These are phyloP conservation scores for Penstemon eatonii DNA, from an alignment of 257 asterid genomes.

Conservation along the genomic window DNA sequence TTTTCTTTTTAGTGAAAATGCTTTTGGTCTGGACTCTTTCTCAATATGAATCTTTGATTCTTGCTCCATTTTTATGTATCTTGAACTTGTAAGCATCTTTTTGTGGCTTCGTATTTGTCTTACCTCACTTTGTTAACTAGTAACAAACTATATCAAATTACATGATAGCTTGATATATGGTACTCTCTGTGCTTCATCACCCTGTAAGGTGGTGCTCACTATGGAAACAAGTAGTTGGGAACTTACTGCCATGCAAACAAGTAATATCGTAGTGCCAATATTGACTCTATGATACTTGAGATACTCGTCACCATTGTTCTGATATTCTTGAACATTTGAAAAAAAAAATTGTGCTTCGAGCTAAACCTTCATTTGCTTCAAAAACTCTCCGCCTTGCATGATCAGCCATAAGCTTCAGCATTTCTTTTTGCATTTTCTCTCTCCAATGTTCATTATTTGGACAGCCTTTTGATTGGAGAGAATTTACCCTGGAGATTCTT, in stretches of 20 bases:
- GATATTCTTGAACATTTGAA: background rate
- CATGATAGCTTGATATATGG: conserved; percentile 24
- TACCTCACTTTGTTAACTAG: conserved; percentile 10
- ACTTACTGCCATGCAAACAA: conserved; percentile 26
- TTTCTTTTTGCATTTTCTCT: background rate
- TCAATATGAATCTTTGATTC: too few species aligned
- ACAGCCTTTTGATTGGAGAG: background rate
- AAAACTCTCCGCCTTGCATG: conserved; percentile 7
- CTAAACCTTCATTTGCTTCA: background rate
- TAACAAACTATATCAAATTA: conserved; percentile 17
- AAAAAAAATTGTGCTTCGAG: background rate
- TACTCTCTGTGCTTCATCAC: conserved; percentile 26
- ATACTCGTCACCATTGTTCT: too few species aligned
- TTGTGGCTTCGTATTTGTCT: conserved; percentile 15
- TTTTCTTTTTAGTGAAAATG: conserved; percentile 4
- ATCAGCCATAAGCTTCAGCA: background rate
- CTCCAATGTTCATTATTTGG: background rate
- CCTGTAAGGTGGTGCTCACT: conserved; percentile 14
- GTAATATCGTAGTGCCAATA: conserved; percentile 7
- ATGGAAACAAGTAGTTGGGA: conserved; percentile 25
- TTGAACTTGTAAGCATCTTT: conserved; percentile 11
- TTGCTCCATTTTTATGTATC: too few species aligned
- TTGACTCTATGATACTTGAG: background rate
- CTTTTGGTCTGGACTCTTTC: conserved; percentile 1
- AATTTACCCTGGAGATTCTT: conserved; percentile 2